phyloP scores from a whole-genome alignment of 805 yeast genomes.

The Wickerhamomyces alni region DNA sequence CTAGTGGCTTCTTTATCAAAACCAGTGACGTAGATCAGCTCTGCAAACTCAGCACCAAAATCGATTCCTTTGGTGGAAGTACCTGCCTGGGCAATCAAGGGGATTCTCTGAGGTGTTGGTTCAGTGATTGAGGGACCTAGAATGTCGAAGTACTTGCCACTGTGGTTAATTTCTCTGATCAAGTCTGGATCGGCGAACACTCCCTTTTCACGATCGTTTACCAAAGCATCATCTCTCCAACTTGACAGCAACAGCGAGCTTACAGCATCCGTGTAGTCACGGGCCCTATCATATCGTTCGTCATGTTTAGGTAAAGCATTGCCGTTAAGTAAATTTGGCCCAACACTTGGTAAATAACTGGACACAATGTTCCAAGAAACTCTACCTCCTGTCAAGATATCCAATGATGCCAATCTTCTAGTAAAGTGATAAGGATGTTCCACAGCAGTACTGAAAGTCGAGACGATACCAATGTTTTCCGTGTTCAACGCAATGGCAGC shows the following conservation, averaged over 20 bases:
- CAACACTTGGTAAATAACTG: conserved; percentile 33
- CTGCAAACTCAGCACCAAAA: conserved; percentile 36
- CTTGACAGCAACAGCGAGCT: conserved; percentile 30
- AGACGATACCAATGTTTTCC: conserved; percentile 28
- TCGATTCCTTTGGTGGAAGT: conserved; percentile 30
- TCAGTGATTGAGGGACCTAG: conserved; percentile 32
- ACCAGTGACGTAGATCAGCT: conserved; percentile 29
- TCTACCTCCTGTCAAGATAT: conserved; percentile 35
- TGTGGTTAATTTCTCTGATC: conserved; percentile 29
- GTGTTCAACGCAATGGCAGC: conserved; percentile 37
- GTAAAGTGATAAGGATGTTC: conserved; percentile 35
- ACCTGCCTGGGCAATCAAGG: conserved; percentile 36
- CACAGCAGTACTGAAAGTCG: conserved; percentile 34
- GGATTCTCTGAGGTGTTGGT: conserved; percentile 35
- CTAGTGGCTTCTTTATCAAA: conserved; percentile 17
- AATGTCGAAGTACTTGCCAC: conserved; percentile 31
- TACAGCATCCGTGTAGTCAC: conserved; percentile 32
- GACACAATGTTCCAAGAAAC: conserved; percentile 39
- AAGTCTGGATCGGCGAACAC: conserved; percentile 28
- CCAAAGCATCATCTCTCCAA: conserved; percentile 32
- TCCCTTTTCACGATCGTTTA: conserved; percentile 13
- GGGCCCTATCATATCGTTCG: conserved; percentile 31
- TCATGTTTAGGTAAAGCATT: conserved; percentile 32
- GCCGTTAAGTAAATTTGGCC: conserved; percentile 29
- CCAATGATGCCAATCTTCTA: conserved; percentile 34